Evolutionary conservation across 2,329 filamentous ascomycete species (phyloP).

Genomic region (Chaetomiaceae sp.): DNA sequence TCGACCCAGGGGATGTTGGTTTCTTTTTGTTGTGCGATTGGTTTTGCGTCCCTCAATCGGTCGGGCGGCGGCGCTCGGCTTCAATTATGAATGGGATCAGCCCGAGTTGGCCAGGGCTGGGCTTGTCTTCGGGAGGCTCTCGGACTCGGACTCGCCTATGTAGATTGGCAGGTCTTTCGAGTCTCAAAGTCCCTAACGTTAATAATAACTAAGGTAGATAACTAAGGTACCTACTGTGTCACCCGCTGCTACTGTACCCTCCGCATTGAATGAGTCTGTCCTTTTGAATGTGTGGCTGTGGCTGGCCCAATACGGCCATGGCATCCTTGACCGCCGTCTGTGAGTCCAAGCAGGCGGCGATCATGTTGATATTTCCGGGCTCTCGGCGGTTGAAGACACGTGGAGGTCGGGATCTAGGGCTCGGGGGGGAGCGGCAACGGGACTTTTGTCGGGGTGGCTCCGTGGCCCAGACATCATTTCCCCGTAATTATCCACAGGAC

Average conservation of each 20-base stretch:
- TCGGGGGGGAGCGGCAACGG: background rate
- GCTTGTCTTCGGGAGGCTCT: background rate
- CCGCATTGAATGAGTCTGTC: background rate
- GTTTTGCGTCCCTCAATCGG: background rate
- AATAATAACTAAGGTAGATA: too few species aligned
- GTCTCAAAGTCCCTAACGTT: too few species aligned
- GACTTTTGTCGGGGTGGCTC: background rate
- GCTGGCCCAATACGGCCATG: background rate
- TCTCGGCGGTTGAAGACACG: constrained; percentile 8
- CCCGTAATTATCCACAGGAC: background rate
- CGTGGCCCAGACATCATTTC: background rate
- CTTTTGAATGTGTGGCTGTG: background rate
- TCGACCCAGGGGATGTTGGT: background rate
- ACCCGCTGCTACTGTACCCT: background rate
- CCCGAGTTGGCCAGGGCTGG: too few species aligned
- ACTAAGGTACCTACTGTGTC: too few species aligned
- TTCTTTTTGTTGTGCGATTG: background rate
- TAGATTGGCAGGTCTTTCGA: too few species aligned
- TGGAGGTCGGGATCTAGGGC: constrained; percentile 6
- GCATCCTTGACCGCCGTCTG: constrained; percentile 4
- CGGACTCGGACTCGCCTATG: background rate
- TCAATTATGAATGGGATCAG: background rate
- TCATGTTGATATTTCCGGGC: constrained; percentile 9
- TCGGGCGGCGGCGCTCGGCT: background rate
- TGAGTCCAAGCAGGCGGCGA: constrained; percentile 5